Conservation (phyloP, 495 filamentous ascomycete species). For the Cladorrhinum samala region DNA sequence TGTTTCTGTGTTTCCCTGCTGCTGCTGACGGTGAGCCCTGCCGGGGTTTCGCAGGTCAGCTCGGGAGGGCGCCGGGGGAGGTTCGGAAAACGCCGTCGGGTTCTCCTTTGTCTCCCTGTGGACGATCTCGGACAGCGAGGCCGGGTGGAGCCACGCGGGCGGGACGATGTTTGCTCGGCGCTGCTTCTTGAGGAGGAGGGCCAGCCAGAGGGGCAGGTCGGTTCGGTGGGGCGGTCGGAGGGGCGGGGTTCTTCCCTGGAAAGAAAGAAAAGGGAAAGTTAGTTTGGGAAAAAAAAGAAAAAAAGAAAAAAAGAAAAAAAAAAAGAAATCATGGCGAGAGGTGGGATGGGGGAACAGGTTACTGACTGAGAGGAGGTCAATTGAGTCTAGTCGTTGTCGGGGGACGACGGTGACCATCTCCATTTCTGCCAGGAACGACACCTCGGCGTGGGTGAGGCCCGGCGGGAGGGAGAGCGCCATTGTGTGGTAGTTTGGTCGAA, state of each 20-base stretch:
- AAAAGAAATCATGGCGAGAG: slow-evolving; percentile 6
- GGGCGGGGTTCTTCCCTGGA: slow-evolving; percentile 67
- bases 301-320: background rate
- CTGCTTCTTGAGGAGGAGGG: slow-evolving; percentile 94
- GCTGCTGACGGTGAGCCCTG: too few species aligned
- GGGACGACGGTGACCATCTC: slow-evolving; percentile 88
- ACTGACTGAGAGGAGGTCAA: slow-evolving; percentile 78
- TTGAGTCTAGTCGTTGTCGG: slow-evolving; percentile 79
- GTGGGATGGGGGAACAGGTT: slow-evolving; percentile 15
- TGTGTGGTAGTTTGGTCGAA: slow-evolving; percentile 5
- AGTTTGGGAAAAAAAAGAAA: background rate
- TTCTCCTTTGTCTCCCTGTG: slow-evolving; percentile 66
- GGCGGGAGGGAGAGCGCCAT: slow-evolving; percentile 83
- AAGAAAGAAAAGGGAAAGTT: slow-evolving; percentile 12
- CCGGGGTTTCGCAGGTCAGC: slow-evolving; percentile 33
- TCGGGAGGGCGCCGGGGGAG: slow-evolving; percentile 55
- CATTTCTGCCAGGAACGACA: slow-evolving; percentile 96
- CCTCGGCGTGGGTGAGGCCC: slow-evolving; percentile 81
- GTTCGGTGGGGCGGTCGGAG: slow-evolving; percentile 78
- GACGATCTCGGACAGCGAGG: slow-evolving; percentile 67
- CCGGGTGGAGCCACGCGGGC: slow-evolving; percentile 76
- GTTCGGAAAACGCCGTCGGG: slow-evolving; percentile 64
- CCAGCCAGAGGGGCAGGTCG: slow-evolving; percentile 86
- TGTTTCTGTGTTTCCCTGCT: slow-evolving; percentile 9
- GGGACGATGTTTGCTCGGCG: slow-evolving; percentile 88